Evolutionary conservation across 2,329 filamentous ascomycete species (phyloP).

Genomic region (Lachnellula suecica): DNA sequence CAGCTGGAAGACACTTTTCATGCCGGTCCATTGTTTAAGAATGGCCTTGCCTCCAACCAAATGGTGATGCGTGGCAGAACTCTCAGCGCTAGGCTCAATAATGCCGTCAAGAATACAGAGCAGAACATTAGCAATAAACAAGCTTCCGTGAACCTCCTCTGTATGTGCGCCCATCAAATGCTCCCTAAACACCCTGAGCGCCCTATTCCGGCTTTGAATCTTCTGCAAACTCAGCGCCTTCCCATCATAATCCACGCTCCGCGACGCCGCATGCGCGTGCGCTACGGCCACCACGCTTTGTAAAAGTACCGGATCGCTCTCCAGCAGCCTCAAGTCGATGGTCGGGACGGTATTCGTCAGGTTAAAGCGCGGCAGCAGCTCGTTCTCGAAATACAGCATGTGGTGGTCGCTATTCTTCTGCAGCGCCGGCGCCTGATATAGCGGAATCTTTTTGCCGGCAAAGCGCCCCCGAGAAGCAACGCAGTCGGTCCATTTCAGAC

Average conservation of each 20-base stretch:
- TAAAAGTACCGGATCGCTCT: conserved; percentile 24
- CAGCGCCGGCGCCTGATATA: conserved; percentile 27
- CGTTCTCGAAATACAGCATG: conserved; percentile 29
- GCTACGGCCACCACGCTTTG: conserved; percentile 27
- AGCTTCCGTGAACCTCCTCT: conserved; percentile 30
- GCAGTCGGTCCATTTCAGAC: conserved; percentile 41
- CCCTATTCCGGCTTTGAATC: conserved; percentile 28
- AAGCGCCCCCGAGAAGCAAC: conserved; percentile 36
- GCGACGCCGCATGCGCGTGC: conserved; percentile 27
- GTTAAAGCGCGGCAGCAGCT: conserved; percentile 30
- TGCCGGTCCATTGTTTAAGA: conserved; percentile 28
- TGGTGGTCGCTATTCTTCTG: conserved; percentile 29
- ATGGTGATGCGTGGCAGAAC: conserved; percentile 26
- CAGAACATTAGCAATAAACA: conserved; percentile 43
- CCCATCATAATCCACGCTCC: conserved; percentile 17
- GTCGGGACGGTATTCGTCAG: conserved; percentile 26
- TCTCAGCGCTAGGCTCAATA: conserved; percentile 27
- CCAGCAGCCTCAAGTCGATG: conserved; percentile 24
- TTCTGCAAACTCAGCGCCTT: conserved; percentile 21
- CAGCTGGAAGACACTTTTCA: conserved; percentile 20
- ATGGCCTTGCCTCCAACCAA: conserved; percentile 29
- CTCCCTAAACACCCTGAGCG: conserved; percentile 34
- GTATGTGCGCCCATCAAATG: conserved; percentile 36
- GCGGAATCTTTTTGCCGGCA: conserved; percentile 31
- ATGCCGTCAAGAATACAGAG: conserved; percentile 39